Percentiles rank a stretch among this genome's conserved stretches.
phyloP scores from a whole-genome alignment of 2,329 filamentous ascomycete genomes.

The Aspergillus glaucus region DNA sequence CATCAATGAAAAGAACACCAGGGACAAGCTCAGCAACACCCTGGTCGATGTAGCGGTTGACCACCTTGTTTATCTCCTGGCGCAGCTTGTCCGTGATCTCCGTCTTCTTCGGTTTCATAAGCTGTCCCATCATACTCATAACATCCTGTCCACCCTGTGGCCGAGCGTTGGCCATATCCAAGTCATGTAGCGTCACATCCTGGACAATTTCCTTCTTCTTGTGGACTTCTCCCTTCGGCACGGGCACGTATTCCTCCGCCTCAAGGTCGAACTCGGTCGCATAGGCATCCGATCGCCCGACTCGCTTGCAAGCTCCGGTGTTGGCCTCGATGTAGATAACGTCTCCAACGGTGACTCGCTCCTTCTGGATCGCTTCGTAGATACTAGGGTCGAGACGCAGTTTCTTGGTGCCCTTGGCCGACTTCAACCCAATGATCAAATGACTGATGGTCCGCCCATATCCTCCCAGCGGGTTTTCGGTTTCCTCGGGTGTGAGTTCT shows the following conservation, averaged over 20 bases:
- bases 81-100: conserved; percentile 98
- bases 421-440: conserved; percentile 88
- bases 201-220: conserved; percentile 99
- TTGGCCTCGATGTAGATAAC: conserved; percentile 99
- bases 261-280: conserved; percentile 98
- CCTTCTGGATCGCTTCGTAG: conserved; percentile 98
- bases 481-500: conserved; percentile 94
- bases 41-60: conserved; percentile 98
- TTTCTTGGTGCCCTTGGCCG: conserved; percentile 95
- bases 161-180: conserved; percentile 90
- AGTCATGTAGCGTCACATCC: conserved; percentile 92
- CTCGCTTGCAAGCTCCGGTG: conserved; percentile 94
- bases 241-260: conserved; percentile 97
- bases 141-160: conserved; percentile 98
- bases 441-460: conserved; percentile 98
- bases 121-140: conserved; percentile 99
- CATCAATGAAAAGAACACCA: conserved; percentile 95
- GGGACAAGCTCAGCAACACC: conserved; percentile 97
- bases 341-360: conserved; percentile 90
- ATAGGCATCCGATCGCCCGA: conserved; percentile 92
- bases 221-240: conserved; percentile 97
- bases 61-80: conserved; percentile 96
- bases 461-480: conserved; percentile 91
- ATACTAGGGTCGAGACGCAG: conserved; percentile 93
- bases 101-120: conserved; percentile 99